phyloP scores from a whole-genome alignment of 257 asterid species.

The Ophiorrhiza pumila region DNA sequence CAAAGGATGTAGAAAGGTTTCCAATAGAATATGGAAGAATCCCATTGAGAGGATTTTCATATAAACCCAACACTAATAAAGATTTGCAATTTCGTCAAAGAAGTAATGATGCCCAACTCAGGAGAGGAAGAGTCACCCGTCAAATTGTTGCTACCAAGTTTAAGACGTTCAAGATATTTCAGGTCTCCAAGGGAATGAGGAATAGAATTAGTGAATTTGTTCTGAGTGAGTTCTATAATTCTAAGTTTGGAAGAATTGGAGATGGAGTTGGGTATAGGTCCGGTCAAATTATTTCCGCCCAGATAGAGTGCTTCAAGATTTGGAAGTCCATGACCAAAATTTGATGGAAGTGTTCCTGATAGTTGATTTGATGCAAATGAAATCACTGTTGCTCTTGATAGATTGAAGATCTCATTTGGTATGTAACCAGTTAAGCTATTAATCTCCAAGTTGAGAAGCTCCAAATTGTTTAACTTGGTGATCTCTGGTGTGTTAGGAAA shows the following conservation, averaged over 20 bases:
- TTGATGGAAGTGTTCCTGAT: constrained; percentile 10
- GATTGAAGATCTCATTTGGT: constrained; percentile 21
- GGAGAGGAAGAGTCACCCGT: background rate
- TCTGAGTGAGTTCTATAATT: constrained; percentile 1
- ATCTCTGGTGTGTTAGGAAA: too few species aligned
- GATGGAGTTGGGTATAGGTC: constrained; percentile 30
- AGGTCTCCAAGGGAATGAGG: constrained; percentile 30
- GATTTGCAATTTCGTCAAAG: background rate
- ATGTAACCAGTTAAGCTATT: too few species aligned
- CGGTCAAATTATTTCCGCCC: constrained; percentile 2
- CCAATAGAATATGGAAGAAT: too few species aligned
- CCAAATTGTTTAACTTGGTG: too few species aligned
- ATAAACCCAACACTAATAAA: background rate
- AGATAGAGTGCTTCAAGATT: constrained; percentile 13
- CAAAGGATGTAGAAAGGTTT: constrained; percentile 3
- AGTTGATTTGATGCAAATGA: background rate
- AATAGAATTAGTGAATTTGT: constrained; percentile 22
- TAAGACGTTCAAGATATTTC: background rate
- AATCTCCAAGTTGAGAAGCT: too few species aligned
- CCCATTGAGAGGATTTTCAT: background rate
- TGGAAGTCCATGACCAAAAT: constrained; percentile 19
- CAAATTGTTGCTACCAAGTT: background rate
- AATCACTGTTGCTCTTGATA: background rate
- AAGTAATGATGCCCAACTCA: too few species aligned
- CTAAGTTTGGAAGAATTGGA: too few species aligned